Conservation (phyloP, 1,284 basidiomycete species). For the Cryptococcus sp. region DNA sequence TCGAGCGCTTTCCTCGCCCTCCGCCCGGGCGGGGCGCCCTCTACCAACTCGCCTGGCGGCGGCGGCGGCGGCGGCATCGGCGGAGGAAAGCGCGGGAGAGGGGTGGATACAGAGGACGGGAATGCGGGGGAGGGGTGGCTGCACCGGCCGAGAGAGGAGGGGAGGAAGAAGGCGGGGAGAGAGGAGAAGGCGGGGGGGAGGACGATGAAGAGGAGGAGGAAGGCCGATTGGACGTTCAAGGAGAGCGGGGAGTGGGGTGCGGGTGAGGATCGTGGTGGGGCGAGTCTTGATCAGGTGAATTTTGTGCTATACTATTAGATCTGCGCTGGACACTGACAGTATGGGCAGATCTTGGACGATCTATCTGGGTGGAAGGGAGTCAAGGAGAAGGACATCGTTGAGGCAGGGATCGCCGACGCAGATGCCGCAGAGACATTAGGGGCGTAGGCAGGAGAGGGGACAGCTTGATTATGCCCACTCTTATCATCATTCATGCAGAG, state of each 20-base stretch:
- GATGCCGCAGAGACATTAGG: neutral
- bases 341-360: conserved; percentile 9
- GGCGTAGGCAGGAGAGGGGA: too few relatives aligned
- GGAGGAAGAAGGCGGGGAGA: neutral
- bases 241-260: conserved; percentile 12
- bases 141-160: conserved; percentile 1
- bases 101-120: conserved; percentile 5
- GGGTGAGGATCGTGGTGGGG: neutral
- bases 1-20: conserved; percentile 39
- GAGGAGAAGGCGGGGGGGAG: neutral
- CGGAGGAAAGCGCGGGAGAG: neutral
- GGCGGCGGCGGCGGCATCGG: neutral
- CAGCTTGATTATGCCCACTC: too few relatives aligned
- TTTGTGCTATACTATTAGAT: too few relatives aligned
- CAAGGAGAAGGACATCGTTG: conserved; percentile 1
- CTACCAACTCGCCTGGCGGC: neutral
- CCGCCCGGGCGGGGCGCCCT: conserved; percentile 22
- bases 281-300: conserved; percentile 15
- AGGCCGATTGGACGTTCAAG: conserved; percentile 36
- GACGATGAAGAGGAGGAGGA: conserved; percentile 11
- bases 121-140: conserved; percentile 9
- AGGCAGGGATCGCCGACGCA: neutral
- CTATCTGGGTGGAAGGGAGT: conserved; percentile 15
- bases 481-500: too few relatives aligned
- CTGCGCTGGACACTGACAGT: neutral